Percentiles rank a stretch among this genome's conserved stretches.
Evolutionary conservation across 1,139 yeast genomes (phyloP).

Genomic region (Eremothecium coryli): DNA sequence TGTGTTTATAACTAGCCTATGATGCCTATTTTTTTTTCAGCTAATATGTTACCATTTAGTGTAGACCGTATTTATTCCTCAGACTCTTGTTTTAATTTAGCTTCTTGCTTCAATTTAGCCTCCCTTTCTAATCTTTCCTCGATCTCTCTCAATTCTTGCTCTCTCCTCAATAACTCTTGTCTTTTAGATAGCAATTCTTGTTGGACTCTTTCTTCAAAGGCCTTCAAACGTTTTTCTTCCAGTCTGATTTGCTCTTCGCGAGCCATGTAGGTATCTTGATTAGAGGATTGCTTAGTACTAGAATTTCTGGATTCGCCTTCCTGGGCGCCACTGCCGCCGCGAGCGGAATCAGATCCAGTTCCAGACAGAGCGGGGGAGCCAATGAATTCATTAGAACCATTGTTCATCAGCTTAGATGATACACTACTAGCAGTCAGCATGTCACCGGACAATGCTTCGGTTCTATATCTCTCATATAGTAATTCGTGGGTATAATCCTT

Average conservation of each 20-base stretch:
- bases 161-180: conserved; percentile 77
- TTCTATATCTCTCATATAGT: conserved; percentile 85
- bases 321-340: conserved; percentile 7
- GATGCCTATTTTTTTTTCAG: conserved; percentile 2
- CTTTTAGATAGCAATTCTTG: conserved; percentile 79
- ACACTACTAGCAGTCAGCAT: conserved; percentile 10
- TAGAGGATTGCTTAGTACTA: conserved; percentile 7
- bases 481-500: conserved; percentile 90
- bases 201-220: conserved; percentile 81
- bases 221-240: conserved; percentile 70
- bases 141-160: conserved; percentile 74
- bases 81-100: conserved; percentile 6
- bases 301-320: conserved; percentile 9
- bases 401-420: conserved; percentile 7
- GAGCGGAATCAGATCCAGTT: conserved; percentile 7
- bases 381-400: conserved; percentile 3
- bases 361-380: conserved; percentile 9
- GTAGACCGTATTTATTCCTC: not conserved
- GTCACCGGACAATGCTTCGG: conserved; percentile 67
- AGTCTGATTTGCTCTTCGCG: conserved; percentile 75
- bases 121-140: conserved; percentile 65
- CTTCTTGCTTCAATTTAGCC: conserved; percentile 21
- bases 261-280: conserved; percentile 42
- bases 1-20: conserved; percentile 5
- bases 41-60: not conserved